Evolutionary conservation across 257 asterid species (phyloP).

Genomic region (Gynochthodes officinalis): DNA sequence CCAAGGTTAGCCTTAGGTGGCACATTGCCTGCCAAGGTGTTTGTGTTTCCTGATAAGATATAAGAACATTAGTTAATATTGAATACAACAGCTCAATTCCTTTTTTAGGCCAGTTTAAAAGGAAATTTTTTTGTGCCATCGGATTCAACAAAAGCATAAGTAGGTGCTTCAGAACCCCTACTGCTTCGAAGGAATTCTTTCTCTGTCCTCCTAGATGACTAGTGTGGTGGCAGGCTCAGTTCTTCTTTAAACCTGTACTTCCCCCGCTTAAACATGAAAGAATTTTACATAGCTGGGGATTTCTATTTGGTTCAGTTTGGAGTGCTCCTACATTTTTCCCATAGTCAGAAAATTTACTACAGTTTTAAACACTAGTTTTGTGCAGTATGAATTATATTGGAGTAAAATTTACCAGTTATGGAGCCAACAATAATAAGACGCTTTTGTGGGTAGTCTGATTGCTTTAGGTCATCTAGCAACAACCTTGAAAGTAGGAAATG

Average conservation of each 20-base stretch:
- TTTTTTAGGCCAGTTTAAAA: not conserved
- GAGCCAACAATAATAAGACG: conserved; percentile 84
- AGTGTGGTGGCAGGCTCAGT: not conserved
- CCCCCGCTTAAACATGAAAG: not conserved
- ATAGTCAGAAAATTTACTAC: not conserved
- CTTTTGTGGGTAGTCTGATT: conserved; percentile 56
- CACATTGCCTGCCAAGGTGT: conserved; percentile 97
- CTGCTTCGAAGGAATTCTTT: not conserved
- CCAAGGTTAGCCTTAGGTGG: conserved; percentile 96
- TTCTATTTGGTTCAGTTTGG: not conserved
- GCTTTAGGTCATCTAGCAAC: conserved; percentile 61
- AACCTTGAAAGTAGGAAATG: conserved; percentile 68
- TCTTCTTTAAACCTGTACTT: not conserved
- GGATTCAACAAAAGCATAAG: not conserved
- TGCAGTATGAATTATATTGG: not conserved
- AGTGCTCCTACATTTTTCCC: not conserved
- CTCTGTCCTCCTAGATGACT: not conserved
- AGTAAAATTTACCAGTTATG: conserved; percentile 59
- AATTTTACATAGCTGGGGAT: not conserved
- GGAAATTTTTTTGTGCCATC: not conserved
- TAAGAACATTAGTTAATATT: not conserved
- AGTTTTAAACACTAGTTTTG: not conserved
- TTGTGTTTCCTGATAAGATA: conserved; percentile 63
- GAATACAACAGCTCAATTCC: not conserved
- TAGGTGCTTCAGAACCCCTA: not conserved